Conservation (phyloP, 1,284 basidiomycete genomes). For the Ceratobasidium sp. region DNA sequence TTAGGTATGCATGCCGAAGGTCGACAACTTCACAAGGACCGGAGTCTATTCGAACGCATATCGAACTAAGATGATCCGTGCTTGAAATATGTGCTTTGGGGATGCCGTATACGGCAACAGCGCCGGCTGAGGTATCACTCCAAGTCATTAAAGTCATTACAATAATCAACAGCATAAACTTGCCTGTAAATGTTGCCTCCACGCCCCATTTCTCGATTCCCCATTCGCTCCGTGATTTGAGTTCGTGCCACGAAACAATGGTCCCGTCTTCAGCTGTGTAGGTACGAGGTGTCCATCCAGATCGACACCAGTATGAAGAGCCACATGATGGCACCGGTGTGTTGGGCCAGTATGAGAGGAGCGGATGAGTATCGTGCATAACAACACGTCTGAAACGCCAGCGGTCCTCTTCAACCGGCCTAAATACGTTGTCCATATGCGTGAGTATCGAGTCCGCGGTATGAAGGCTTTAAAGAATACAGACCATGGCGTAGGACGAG, state of each 20-base stretch:
- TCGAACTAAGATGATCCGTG: slow-evolving; percentile 14
- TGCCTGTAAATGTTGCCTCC: slow-evolving; percentile 4
- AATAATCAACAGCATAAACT: not conserved
- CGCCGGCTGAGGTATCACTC: not conserved
- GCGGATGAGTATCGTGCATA: slow-evolving; percentile 11
- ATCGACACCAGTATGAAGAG: not conserved
- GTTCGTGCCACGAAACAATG: slow-evolving; percentile 9
- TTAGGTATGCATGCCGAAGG: slow-evolving; percentile 11
- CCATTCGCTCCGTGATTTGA: not conserved
- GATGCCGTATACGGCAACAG: slow-evolving; percentile 2
- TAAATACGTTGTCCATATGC: not conserved
- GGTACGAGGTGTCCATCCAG: not conserved
- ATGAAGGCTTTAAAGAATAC: not conserved
- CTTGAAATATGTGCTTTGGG: slow-evolving; percentile 33
- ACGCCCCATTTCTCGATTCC: slow-evolving; percentile 3
- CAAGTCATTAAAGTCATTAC: not conserved
- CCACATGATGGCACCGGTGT: not conserved
- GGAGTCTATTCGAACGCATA: slow-evolving; percentile 21
- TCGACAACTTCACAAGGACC: slow-evolving; percentile 21
- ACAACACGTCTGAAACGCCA: slow-evolving; percentile 28
- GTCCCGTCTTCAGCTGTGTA: slow-evolving; percentile 16
- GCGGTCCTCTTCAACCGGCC: slow-evolving; percentile 17
- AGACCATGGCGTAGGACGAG: slow-evolving; percentile 23
- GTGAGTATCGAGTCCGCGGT: no score
- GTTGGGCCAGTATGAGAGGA: not conserved